phyloP scores from a whole-genome alignment of 1,139 yeast genomes.

The Sugiyamaella paludigena region DNA sequence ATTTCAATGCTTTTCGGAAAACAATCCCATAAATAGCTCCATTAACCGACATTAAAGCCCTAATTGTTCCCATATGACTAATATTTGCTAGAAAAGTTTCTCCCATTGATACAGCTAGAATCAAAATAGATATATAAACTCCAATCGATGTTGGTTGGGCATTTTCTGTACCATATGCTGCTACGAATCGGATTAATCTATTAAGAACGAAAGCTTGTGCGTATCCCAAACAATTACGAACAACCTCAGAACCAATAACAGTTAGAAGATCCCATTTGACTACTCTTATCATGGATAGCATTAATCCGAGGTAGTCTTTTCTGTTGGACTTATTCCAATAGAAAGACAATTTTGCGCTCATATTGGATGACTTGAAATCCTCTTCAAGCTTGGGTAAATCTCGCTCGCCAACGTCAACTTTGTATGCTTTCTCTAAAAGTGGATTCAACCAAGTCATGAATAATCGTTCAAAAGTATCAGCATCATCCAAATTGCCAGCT shows the following conservation, averaged over 20 bases:
- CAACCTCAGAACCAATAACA: slow-evolving; percentile 60
- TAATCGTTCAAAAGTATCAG: slow-evolving; percentile 71
- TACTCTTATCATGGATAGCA: slow-evolving; percentile 55
- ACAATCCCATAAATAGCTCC: slow-evolving; percentile 71
- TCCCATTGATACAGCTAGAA: slow-evolving; percentile 72
- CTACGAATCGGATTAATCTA: slow-evolving; percentile 70
- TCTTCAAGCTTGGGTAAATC: slow-evolving; percentile 77
- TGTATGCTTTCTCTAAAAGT: slow-evolving; percentile 74
- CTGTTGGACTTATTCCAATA: too few relatives aligned
- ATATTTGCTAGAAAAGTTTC: slow-evolving; percentile 80
- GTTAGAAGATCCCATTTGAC: slow-evolving; percentile 56
- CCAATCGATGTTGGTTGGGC: slow-evolving; percentile 63
- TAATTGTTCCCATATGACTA: slow-evolving; percentile 49
- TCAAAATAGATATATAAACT: slow-evolving; percentile 68
- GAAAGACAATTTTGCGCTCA: slow-evolving; percentile 48
- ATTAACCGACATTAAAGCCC: slow-evolving; percentile 34
- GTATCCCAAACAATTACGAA: slow-evolving; percentile 63
- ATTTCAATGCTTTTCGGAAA: slow-evolving; percentile 69
- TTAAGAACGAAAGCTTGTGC: slow-evolving; percentile 79
- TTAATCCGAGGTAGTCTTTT: slow-evolving; percentile 34
- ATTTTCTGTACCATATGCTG: slow-evolving; percentile 52
- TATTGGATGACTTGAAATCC: slow-evolving; percentile 51
- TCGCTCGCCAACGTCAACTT: slow-evolving; percentile 59
- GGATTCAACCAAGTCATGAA: slow-evolving; percentile 87
- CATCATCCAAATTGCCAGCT: too few relatives aligned